A percentile compares a stretch with the other conserved stretches of the same genome.
Evolutionary conservation across 345 rosid species (phyloP).

Genomic region (Hevea brasiliensis): DNA sequence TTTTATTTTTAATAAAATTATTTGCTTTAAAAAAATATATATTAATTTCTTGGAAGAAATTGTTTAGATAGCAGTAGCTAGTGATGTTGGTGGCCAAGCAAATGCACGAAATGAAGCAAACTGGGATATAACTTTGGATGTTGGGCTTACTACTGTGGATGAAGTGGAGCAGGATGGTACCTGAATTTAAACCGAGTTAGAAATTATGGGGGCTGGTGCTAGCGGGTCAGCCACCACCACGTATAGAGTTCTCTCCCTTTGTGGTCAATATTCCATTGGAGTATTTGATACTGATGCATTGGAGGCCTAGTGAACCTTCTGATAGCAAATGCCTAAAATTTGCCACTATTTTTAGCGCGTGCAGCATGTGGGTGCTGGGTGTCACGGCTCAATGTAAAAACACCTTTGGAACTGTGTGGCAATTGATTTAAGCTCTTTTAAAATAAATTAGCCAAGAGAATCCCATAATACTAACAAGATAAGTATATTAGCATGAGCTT

Average conservation of each 20-base stretch:
- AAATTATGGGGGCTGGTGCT: neutral
- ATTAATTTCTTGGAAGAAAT: neutral
- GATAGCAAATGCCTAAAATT: neutral
- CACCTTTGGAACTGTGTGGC: too few species aligned
- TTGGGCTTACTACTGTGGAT: neutral
- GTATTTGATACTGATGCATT: neutral
- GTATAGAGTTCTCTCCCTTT: neutral
- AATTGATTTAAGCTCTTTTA: too few species aligned
- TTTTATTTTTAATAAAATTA: too few species aligned
- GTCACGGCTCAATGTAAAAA: too few species aligned
- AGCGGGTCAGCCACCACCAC: constrained; percentile 20
- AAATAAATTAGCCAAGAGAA: too few species aligned
- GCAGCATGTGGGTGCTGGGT: neutral
- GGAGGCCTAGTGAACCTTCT: constrained; percentile 1
- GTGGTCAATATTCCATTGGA: constrained; percentile 11
- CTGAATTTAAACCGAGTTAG: neutral
- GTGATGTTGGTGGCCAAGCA: too few species aligned
- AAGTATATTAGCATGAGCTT: too few species aligned
- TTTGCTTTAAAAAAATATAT: too few species aligned
- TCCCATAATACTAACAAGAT: too few species aligned
- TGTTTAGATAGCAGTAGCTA: neutral
- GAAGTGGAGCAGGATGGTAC: neutral
- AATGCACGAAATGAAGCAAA: neutral
- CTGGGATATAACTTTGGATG: neutral
- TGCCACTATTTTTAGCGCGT: too few species aligned